Percentiles rank a stretch among this genome's conserved stretches.
Evolutionary conservation across 495 filamentous ascomycete species (phyloP).

Genomic region (Ramalina peruviana): DNA sequence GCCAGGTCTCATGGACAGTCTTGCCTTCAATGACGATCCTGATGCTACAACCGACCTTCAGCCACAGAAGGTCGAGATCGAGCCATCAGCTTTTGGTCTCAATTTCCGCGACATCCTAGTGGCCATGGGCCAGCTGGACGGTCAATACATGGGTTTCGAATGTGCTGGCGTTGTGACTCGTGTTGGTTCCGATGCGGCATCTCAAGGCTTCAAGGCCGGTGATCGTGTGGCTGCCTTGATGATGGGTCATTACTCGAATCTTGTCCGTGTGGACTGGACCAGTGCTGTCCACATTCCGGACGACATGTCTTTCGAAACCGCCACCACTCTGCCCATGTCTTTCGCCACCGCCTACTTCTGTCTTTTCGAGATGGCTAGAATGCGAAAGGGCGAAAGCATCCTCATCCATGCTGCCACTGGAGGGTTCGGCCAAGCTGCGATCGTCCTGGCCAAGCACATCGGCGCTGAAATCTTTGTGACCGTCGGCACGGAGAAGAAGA

Average conservation of each 20-base stretch:
- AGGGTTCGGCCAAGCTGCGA: constrained; percentile 42
- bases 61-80: constrained; percentile 10
- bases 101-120: constrained; percentile 28
- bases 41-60: not conserved
- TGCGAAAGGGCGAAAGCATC: constrained; percentile 24
- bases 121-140: constrained; percentile 25
- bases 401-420: constrained; percentile 43
- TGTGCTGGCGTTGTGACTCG: constrained; percentile 38
- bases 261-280: not conserved
- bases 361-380: constrained; percentile 15
- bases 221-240: constrained; percentile 36
- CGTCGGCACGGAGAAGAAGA: constrained; percentile 7
- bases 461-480: constrained; percentile 37
- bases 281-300: constrained; percentile 19
- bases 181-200: constrained; percentile 33
- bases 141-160: constrained; percentile 33
- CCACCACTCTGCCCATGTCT: constrained; percentile 36
- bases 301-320: constrained; percentile 31
- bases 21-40: constrained; percentile 4
- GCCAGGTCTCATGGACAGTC: constrained; percentile 7
- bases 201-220: constrained; percentile 30
- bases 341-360: constrained; percentile 41
- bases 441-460: constrained; percentile 35
- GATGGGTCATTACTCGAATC: constrained; percentile 12
- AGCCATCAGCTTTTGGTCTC: constrained; percentile 1